Percentiles rank a stretch among this genome's conserved stretches.
phyloP scores from a whole-genome alignment of 768 basidiomycete species.

The Suillus discolor region DNA sequence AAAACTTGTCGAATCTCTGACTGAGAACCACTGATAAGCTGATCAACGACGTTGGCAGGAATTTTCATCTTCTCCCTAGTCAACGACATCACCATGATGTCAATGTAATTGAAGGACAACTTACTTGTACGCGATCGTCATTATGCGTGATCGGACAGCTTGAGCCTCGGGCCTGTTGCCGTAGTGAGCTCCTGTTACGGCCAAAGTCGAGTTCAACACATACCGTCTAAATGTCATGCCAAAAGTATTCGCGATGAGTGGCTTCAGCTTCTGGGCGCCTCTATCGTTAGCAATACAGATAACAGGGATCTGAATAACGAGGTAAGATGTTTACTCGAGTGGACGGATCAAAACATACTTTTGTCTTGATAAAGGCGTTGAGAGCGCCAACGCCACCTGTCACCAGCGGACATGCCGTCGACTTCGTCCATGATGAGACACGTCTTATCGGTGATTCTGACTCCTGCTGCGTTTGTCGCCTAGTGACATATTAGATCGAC shows the following conservation, averaged over 20 bases:
- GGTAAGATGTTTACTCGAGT: background rate
- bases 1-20: conserved; percentile 98
- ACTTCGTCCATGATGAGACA: conserved; percentile 99
- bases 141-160: conserved; percentile 81
- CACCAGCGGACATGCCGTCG: conserved; percentile 98
- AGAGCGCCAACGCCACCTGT: conserved; percentile 95
- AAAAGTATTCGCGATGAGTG: conserved; percentile 71
- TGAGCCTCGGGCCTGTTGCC: conserved; percentile 72
- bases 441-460: conserved; percentile 74
- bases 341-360: conserved; percentile 45
- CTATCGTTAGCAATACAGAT: conserved; percentile 97
- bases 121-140: conserved; percentile 90
- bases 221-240: conserved; percentile 79
- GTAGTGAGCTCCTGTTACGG: background rate
- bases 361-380: conserved; percentile 87
- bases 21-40: conserved; percentile 84
- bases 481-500: conserved; percentile 17
- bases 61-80: conserved; percentile 89
- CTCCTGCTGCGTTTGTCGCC: conserved; percentile 68
- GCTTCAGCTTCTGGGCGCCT: conserved; percentile 88
- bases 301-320: conserved; percentile 74
- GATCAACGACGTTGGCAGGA: conserved; percentile 89
- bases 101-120: conserved; percentile 22
- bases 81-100: conserved; percentile 3
- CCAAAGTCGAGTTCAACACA: conserved; percentile 29